phyloP scores from a whole-genome alignment of 139 green algal genomes.

The Nannochloris sp. region DNA sequence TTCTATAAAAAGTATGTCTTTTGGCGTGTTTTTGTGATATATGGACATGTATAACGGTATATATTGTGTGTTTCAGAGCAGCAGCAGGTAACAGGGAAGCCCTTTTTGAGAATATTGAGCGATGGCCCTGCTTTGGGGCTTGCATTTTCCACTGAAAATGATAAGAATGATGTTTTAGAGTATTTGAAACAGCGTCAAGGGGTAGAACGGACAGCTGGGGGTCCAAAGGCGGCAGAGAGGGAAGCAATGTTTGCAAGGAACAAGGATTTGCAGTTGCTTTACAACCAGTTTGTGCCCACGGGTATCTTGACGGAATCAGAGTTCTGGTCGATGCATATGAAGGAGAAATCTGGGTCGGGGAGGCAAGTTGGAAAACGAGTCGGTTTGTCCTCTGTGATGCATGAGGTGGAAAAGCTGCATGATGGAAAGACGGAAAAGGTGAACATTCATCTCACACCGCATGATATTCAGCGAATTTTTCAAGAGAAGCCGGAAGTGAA shows the following conservation, averaged over 20 bases:
- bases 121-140: conserved; percentile 8
- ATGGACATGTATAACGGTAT: neutral
- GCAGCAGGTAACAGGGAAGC: conserved; percentile 30
- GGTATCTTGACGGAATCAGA: conserved; percentile 38
- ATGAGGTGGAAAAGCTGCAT: conserved; percentile 18
- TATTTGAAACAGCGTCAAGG: conserved; percentile 14
- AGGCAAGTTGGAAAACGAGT: conserved; percentile 14
- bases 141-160: conserved; percentile 13
- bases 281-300: conserved; percentile 31
- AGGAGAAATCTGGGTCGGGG: conserved; percentile 6
- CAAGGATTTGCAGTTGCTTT: conserved; percentile 32
- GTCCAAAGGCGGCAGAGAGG: neutral
- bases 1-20: conserved; percentile 23
- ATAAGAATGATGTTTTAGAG: conserved; percentile 23
- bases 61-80: conserved; percentile 11
- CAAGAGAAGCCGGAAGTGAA: conserved; percentile 39
- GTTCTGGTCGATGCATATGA: conserved; percentile 29
- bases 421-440: conserved; percentile 36
- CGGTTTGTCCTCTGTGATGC: conserved; percentile 35
- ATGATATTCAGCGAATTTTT: conserved; percentile 32
- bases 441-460: conserved; percentile 28
- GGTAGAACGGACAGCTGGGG: conserved; percentile 1
- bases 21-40: neutral
- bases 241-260: conserved; percentile 11
- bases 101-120: conserved; percentile 17